Evolutionary conservation across 1,284 basidiomycete genomes (phyloP).

Genomic region (Austroboletus novae-zelandiae): DNA sequence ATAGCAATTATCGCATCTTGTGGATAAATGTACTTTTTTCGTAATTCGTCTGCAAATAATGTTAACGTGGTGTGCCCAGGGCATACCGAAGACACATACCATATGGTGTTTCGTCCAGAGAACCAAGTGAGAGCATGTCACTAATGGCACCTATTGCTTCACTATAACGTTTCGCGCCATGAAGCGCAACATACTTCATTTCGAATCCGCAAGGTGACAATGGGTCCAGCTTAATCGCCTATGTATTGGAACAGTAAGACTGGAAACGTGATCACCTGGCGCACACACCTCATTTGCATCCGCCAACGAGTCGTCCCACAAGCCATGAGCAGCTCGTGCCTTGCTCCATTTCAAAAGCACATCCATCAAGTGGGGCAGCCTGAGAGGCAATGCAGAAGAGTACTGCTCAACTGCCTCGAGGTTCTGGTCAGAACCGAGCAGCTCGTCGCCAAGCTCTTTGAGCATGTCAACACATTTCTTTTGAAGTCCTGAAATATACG

Average conservation of each 20-base stretch:
- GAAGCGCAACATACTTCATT: conserved; percentile 3
- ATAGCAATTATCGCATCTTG: background rate
- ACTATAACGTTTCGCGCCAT: background rate
- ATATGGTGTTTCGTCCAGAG: conserved; percentile 1
- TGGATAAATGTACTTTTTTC: background rate
- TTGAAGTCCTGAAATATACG: conserved; percentile 1
- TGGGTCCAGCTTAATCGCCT: conserved; percentile 7
- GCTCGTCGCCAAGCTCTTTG: too few species aligned
- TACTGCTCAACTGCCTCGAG: conserved; percentile 3
- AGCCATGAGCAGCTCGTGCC: background rate
- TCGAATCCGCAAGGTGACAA: conserved; percentile 7
- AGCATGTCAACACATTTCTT: background rate
- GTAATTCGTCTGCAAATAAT: background rate
- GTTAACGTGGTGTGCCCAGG: background rate
- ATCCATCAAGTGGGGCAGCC: background rate
- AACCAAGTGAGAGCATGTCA: conserved; percentile 3
- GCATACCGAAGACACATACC: conserved; percentile 1
- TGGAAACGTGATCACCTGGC: background rate
- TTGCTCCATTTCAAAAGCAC: conserved; percentile 5
- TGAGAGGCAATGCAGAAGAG: conserved; percentile 2
- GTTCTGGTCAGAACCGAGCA: too few species aligned
- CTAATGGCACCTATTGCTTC: background rate
- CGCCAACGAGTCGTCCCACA: conserved; percentile 2
- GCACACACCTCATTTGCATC: conserved; percentile 8
- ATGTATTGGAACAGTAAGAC: background rate